Percentiles rank a stretch among this genome's conserved stretches.
Evolutionary conservation across 1,139 yeast genomes (phyloP).

Genomic region (Geotrichum macrosporum): DNA sequence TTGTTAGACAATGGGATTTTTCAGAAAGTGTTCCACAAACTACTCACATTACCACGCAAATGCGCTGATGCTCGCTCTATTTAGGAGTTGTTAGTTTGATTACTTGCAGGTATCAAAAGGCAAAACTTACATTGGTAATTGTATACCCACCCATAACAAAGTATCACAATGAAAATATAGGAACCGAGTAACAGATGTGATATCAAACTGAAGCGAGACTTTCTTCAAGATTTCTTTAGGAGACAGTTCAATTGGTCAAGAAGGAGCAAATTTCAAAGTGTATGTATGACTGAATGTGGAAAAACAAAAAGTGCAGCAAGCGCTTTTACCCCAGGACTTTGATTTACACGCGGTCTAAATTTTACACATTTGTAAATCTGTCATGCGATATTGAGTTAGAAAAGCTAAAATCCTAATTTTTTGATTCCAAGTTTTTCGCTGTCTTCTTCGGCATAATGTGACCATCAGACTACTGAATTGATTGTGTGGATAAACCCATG

Average conservation of each 20-base stretch:
- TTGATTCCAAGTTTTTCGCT: too few species aligned
- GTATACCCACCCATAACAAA: constrained; percentile 19
- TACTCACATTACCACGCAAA: constrained; percentile 42
- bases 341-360: constrained; percentile 8
- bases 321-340: constrained; percentile 14
- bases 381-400: too few species aligned
- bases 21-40: too few species aligned
- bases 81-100: not conserved
- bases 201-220: too few species aligned
- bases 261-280: not conserved
- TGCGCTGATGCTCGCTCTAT: constrained; percentile 36
- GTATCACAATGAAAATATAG: too few species aligned
- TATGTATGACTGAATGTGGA: not conserved
- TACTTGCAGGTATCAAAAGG: constrained; percentile 2
- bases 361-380: too few species aligned
- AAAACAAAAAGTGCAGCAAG: not conserved
- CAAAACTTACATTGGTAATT: constrained; percentile 21
- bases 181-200: too few species aligned
- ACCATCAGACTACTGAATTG: too few species aligned
- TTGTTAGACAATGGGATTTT: not conserved
- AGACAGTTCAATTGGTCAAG: not conserved
- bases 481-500: too few species aligned
- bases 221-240: too few species aligned
- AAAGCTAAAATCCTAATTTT: too few species aligned
- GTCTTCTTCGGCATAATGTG: too few species aligned